These are phyloP conservation scores for Pulveroboletus sp. DNA, from an alignment of 768 basidiomycete genomes.

Conservation along the genomic window DNA sequence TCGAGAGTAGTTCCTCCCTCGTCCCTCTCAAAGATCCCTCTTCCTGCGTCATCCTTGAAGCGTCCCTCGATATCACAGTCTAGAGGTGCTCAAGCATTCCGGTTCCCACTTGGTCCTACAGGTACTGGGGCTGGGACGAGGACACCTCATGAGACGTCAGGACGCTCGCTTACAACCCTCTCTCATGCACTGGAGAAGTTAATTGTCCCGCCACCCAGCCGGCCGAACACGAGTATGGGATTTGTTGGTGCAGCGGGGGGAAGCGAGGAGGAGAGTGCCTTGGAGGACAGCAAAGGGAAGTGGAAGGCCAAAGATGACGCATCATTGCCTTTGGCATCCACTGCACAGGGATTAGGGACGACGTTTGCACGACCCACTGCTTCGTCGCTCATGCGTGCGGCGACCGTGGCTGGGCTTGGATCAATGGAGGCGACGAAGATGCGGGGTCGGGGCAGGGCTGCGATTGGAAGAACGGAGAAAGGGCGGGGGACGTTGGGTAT, in stretches of 20 bases:
- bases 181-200: constrained; percentile 68
- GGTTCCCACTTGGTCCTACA: constrained; percentile 4
- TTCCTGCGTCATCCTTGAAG: constrained; percentile 20
- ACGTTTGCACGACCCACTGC: constrained; percentile 28
- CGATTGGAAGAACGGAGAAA: neutral
- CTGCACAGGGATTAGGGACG: constrained; percentile 1
- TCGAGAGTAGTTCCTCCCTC: constrained; percentile 4
- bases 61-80: constrained; percentile 7
- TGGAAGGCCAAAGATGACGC: constrained; percentile 22
- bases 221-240: constrained; percentile 69
- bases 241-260: constrained; percentile 39
- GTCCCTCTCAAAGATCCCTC: constrained; percentile 30
- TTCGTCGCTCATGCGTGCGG: constrained; percentile 27
- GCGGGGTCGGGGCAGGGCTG: constrained; percentile 2
- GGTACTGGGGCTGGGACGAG: neutral
- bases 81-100: constrained; percentile 1
- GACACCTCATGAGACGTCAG: constrained; percentile 3
- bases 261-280: neutral
- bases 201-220: constrained; percentile 56
- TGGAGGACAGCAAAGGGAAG: constrained; percentile 13
- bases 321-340: constrained; percentile 6
- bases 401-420: constrained; percentile 13
- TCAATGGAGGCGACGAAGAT: constrained; percentile 1
- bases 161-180: constrained; percentile 55
- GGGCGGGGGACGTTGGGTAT: constrained; percentile 17